A percentile compares a stretch with the other conserved stretches of the same genome.
These are phyloP conservation scores for Phytophthora pisi DNA, from an alignment of 352 stramenopile genomes.

Conservation along the genomic window DNA sequence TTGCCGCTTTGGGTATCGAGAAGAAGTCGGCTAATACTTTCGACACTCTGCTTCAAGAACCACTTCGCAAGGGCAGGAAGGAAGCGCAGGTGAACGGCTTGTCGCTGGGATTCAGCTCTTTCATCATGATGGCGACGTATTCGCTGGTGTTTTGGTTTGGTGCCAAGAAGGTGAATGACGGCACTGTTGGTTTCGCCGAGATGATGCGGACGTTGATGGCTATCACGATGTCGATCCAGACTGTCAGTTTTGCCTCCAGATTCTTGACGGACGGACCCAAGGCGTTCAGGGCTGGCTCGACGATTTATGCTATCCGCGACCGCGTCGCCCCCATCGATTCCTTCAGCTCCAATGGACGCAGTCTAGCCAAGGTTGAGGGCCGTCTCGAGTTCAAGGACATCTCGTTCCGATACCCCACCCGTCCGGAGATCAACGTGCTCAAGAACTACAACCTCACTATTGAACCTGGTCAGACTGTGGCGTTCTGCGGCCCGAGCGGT, in stretches of 20 bases:
- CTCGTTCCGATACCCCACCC: conserved; percentile 77
- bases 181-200: conserved; percentile 22
- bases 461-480: conserved; percentile 66
- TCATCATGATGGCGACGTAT: conserved; percentile 56
- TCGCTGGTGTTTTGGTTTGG: conserved; percentile 73
- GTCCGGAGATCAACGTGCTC: conserved; percentile 71
- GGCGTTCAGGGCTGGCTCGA: conserved; percentile 58
- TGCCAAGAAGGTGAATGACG: conserved; percentile 48
- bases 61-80: conserved; percentile 31
- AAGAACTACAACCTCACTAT: conserved; percentile 85
- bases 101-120: conserved; percentile 75
- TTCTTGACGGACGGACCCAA: conserved; percentile 67
- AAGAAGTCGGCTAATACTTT: conserved; percentile 13
- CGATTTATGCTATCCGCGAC: conserved; percentile 46
- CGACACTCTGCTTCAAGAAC: conserved; percentile 23
- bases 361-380: conserved; percentile 30
- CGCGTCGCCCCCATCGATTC: conserved; percentile 31
- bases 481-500: conserved; percentile 58
- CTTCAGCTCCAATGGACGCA: conserved; percentile 12
- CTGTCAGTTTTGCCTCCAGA: conserved; percentile 32
- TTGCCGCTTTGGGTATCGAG: conserved; percentile 49
- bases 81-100: conserved; percentile 52
- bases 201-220: conserved; percentile 49
- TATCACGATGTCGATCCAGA: conserved; percentile 54
- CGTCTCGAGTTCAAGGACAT: conserved; percentile 67